These are phyloP conservation scores for Penstemon davidsonii DNA, from an alignment of 257 asterid species.

Conservation along the genomic window DNA sequence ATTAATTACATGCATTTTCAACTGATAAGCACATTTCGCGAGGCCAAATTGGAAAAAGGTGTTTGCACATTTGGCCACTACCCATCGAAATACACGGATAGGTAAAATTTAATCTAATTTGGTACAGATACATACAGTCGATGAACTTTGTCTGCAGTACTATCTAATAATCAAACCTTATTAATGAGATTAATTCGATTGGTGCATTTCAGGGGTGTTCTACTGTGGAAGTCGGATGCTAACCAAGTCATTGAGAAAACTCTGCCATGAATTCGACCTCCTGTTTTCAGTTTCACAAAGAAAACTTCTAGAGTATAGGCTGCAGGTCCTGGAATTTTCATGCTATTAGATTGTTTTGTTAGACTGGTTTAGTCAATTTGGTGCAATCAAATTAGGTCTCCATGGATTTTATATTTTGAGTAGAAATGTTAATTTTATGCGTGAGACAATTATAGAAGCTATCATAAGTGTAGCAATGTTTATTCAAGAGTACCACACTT, in stretches of 20 bases:
- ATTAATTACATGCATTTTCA: neutral
- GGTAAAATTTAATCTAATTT: conserved; percentile 40
- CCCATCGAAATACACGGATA: conserved; percentile 65
- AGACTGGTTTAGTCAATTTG: neutral
- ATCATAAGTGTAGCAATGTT: no score
- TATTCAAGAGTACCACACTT: no score
- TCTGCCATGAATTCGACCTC: conserved; percentile 78
- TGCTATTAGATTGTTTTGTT: neutral
- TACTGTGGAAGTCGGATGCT: conserved; percentile 81
- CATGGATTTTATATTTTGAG: no score
- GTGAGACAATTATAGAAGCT: no score
- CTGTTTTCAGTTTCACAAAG: conserved; percentile 88
- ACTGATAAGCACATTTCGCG: conserved; percentile 89
- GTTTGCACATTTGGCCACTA: conserved; percentile 50
- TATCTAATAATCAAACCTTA: no score
- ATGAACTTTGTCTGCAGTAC: no score
- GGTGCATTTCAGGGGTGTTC: conserved; percentile 68
- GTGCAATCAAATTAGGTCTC: no score
- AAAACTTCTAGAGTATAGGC: conserved; percentile 57
- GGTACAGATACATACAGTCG: no score
- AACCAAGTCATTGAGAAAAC: conserved; percentile 49
- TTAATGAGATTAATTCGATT: no score
- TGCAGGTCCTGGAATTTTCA: neutral
- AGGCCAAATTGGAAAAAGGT: conserved; percentile 94
- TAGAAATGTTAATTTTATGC: no score